Evolutionary conservation across 2,329 filamentous ascomycete genomes (phyloP).

Genomic region (Ophiocordyceps camponoti-floridani): DNA sequence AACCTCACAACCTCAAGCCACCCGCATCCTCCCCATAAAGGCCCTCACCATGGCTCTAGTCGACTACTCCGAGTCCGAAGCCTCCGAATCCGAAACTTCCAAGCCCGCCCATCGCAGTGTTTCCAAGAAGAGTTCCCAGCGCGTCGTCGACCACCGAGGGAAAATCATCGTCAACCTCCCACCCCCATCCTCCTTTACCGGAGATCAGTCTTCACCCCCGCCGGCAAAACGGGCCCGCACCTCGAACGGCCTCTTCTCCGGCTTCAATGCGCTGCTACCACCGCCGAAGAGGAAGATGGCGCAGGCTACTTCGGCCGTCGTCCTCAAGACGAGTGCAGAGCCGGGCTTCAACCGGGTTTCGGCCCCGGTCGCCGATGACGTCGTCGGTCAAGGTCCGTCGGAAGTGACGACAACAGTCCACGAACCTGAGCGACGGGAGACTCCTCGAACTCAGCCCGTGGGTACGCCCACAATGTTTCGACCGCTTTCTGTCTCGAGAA

Average conservation of each 20-base stretch:
- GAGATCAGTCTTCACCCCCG: constrained; percentile 16
- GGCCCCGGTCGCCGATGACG: constrained; percentile 10
- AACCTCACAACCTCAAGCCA: not conserved
- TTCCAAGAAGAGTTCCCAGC: not conserved
- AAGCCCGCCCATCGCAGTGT: constrained; percentile 2
- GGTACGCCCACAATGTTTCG: constrained; percentile 78
- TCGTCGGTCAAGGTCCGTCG: constrained; percentile 22
- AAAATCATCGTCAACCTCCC: constrained; percentile 74
- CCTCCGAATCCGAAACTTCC: constrained; percentile 43
- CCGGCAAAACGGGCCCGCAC: constrained; percentile 50
- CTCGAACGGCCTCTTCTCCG: constrained; percentile 47
- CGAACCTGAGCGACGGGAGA: constrained; percentile 25
- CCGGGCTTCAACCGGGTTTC: constrained; percentile 56
- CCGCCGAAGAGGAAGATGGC: constrained; percentile 50
- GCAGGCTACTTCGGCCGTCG: constrained; percentile 26
- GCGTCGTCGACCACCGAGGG: constrained; percentile 65
- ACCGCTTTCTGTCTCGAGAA: constrained; percentile 69
- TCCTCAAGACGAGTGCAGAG: constrained; percentile 65
- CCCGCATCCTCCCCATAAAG: no score
- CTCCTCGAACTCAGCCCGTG: constrained; percentile 46
- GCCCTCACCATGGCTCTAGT: constrained; percentile 53
- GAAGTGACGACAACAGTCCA: constrained; percentile 26
- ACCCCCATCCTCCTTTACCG: constrained; percentile 13
- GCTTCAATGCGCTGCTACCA: constrained; percentile 75
- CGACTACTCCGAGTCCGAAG: constrained; percentile 68